These are phyloP conservation scores for Amanita jacksonii DNA, from an alignment of 768 basidiomycete genomes.

Conservation along the genomic window DNA sequence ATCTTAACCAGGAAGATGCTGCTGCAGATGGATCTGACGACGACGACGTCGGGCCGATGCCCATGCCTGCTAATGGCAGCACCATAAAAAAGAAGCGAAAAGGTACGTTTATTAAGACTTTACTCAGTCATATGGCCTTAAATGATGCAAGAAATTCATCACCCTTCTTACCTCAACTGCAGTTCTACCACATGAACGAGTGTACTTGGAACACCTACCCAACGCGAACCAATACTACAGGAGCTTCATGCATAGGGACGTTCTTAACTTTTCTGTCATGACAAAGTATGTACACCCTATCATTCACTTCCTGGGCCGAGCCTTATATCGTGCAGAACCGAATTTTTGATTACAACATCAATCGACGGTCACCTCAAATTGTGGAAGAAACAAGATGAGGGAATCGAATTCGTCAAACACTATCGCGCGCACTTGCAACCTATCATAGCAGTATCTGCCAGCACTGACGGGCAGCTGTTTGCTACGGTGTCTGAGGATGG, in stretches of 20 bases:
- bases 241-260: slow-evolving; percentile 97
- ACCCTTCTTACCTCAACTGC: slow-evolving; percentile 11
- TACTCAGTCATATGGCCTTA: slow-evolving; percentile 20
- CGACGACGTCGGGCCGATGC: slow-evolving; percentile 84
- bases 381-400: slow-evolving; percentile 97
- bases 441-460: slow-evolving; percentile 72
- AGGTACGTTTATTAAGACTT: slow-evolving; percentile 36
- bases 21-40: slow-evolving; percentile 38
- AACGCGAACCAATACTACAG: slow-evolving; percentile 91
- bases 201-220: slow-evolving; percentile 90
- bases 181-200: slow-evolving; percentile 90
- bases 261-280: slow-evolving; percentile 79
- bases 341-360: slow-evolving; percentile 91
- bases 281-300: slow-evolving; percentile 56
- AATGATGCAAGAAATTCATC: slow-evolving; percentile 20
- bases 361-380: slow-evolving; percentile 92
- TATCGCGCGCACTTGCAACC: slow-evolving; percentile 87
- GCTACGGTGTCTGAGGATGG: slow-evolving; percentile 90
- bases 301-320: not conserved
- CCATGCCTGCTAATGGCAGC: slow-evolving; percentile 46
- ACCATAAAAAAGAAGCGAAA: slow-evolving; percentile 60
- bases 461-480: slow-evolving; percentile 86
- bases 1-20: slow-evolving; percentile 6
- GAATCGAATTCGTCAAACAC: slow-evolving; percentile 98
- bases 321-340: slow-evolving; percentile 49